These are phyloP conservation scores for Fagopyrum tataricum DNA, from an alignment of 148 eudicot genomes.

Conservation along the genomic window DNA sequence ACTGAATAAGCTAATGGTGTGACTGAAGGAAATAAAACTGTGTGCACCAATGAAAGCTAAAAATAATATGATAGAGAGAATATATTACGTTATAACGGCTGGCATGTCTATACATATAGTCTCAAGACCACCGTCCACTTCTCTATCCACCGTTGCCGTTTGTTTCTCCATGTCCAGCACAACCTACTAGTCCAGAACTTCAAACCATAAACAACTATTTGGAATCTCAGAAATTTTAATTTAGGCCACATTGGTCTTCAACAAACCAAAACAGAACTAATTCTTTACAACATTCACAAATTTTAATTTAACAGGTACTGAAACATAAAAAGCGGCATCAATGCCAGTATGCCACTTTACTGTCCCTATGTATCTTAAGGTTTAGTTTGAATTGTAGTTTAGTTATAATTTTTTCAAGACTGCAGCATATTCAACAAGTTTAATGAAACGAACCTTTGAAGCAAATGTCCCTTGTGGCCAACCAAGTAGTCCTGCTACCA, in stretches of 20 bases:
- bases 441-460: constrained; percentile 56
- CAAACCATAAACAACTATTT: neutral
- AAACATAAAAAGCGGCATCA: no score
- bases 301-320: neutral
- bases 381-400: neutral
- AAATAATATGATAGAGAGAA: constrained; percentile 2
- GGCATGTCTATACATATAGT: constrained; percentile 81
- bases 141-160: constrained; percentile 78
- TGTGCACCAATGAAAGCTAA: neutral
- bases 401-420: neutral
- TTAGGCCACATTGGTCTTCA: neutral
- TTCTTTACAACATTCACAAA: neutral
- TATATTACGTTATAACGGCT: constrained; percentile 73
- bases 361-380: neutral
- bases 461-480: constrained; percentile 99
- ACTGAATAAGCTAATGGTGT: neutral
- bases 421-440: neutral
- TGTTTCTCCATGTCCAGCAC: constrained; percentile 78
- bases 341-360: neutral
- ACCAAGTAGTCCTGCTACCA: constrained; percentile 89
- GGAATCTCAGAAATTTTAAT: neutral
- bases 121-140: constrained; percentile 96
- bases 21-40: neutral
- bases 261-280: neutral
- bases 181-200: constrained; percentile 38